Conservation (phyloP, 202 grass and related monocot genomes). For the Sporobolus alterniflorus region DNA sequence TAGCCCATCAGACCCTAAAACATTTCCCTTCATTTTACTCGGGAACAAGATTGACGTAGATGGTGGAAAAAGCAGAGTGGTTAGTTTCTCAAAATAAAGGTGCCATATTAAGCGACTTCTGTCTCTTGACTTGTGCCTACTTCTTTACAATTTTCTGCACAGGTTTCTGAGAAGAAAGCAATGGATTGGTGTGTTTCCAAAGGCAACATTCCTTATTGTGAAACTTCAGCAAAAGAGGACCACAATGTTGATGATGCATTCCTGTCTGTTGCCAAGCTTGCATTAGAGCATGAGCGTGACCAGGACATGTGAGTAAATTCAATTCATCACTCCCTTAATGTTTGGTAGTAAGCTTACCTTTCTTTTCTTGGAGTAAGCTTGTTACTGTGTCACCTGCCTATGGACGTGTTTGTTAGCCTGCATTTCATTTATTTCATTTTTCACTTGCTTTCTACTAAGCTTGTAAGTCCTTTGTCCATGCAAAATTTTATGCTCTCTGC, state of each 20-base stretch:
- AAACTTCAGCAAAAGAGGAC: slow-evolving; percentile 98
- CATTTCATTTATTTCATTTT: neutral
- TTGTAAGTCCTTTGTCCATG: neutral
- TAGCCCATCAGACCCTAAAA: slow-evolving; percentile 88
- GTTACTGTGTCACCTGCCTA: neutral
- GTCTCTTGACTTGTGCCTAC: neutral
- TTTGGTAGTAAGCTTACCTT: slow-evolving; percentile 10
- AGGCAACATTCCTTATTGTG: slow-evolving; percentile 95
- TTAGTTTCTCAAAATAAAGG: slow-evolving; percentile 43
- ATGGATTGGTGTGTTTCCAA: slow-evolving; percentile 91
- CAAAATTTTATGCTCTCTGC: too few species aligned
- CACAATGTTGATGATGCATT: slow-evolving; percentile 89
- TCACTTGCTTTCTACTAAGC: neutral
- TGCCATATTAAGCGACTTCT: slow-evolving; percentile 3
- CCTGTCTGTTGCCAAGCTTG: slow-evolving; percentile 88
- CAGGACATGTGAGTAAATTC: slow-evolving; percentile 93
- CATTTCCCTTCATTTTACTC: slow-evolving; percentile 96
- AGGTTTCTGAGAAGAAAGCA: slow-evolving; percentile 99
- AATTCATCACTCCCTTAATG: neutral
- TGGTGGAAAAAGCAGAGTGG: slow-evolving; percentile 99
- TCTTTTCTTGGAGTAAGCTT: neutral
- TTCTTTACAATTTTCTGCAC: slow-evolving; percentile 20
- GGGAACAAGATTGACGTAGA: slow-evolving; percentile 99
- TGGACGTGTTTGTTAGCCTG: neutral
- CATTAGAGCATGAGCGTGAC: slow-evolving; percentile 84